These are phyloP conservation scores for Rehmannia glutinosa DNA, from an alignment of 257 asterid species.

Conservation along the genomic window DNA sequence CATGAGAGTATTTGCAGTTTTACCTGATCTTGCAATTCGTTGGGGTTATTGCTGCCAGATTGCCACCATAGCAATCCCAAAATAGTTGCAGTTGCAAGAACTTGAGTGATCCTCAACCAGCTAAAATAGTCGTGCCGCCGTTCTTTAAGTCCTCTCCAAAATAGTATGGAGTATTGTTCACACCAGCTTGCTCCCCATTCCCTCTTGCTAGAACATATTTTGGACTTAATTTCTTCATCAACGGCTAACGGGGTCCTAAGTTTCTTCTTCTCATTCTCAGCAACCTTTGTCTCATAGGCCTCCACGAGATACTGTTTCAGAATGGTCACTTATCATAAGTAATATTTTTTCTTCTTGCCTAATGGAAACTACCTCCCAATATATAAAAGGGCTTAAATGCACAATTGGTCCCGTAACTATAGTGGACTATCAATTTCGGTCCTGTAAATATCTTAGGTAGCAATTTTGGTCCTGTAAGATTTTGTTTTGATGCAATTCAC, in stretches of 20 bases:
- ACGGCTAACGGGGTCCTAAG: constrained; percentile 44
- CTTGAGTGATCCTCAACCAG: constrained; percentile 91
- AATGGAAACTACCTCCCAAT: no score
- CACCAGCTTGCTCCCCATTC: constrained; percentile 96
- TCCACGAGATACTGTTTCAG: constrained; percentile 75
- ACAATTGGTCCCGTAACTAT: no score
- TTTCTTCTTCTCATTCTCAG: constrained; percentile 66
- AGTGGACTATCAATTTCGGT: no score
- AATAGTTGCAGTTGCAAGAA: constrained; percentile 77
- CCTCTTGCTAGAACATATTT: constrained; percentile 42
- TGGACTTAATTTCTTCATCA: constrained; percentile 54
- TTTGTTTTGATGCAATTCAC: no score
- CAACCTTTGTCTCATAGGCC: constrained; percentile 66
- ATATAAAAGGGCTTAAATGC: no score
- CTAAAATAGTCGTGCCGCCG: constrained; percentile 84
- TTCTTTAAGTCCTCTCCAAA: constrained; percentile 81
- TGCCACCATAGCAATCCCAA: constrained; percentile 97
- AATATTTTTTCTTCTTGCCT: no score
- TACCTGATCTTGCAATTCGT: constrained; percentile 84
- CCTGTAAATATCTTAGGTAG: no score
- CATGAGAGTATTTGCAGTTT: neutral
- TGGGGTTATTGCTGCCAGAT: constrained; percentile 55
- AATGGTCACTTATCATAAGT: constrained; percentile 7
- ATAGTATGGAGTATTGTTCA: constrained; percentile 74
- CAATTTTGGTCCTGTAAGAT: no score